These are phyloP conservation scores for Scheffersomyces stipitis DNA, from an alignment of 805 yeast species.

Conservation along the genomic window DNA sequence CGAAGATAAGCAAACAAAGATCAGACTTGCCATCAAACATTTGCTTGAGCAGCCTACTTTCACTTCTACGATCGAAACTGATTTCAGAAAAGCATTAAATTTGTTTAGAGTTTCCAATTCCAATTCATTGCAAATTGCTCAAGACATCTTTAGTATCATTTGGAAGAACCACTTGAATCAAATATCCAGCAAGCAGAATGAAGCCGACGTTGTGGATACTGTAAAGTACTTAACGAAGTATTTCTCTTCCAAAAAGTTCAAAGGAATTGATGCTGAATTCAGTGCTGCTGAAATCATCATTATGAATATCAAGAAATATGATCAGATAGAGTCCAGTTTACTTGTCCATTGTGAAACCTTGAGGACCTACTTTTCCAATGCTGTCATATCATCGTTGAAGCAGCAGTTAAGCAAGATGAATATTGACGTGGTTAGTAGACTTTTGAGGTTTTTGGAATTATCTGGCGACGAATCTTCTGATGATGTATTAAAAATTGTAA, in stretches of 20 bases:
- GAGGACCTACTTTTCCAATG: no score
- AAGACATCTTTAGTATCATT: conserved; percentile 7
- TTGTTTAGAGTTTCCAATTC: conserved; percentile 9
- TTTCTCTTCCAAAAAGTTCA: no score
- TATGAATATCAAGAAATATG: no score
- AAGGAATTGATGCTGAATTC: no score
- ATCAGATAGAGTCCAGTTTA: no score
- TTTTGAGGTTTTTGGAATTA: conserved; percentile 2
- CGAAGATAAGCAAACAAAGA: conserved; percentile 15
- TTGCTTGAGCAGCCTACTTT: conserved; percentile 53
- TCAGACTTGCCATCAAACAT: conserved; percentile 30
- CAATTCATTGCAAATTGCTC: conserved; percentile 2
- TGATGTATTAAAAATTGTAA: conserved; percentile 3
- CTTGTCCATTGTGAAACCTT: no score
- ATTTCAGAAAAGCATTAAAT: conserved; percentile 22
- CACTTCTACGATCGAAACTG: conserved; percentile 51
- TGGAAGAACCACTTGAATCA: conserved; percentile 12
- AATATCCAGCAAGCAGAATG: not conserved
- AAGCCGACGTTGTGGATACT: no score
- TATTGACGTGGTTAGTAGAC: no score
- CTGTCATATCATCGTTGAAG: no score
- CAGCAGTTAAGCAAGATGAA: no score
- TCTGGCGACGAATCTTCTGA: conserved; percentile 4
- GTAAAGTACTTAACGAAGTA: no score
- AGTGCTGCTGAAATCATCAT: no score